Conservation (phyloP, 805 yeast genomes). For the Kazachstania viticola region DNA sequence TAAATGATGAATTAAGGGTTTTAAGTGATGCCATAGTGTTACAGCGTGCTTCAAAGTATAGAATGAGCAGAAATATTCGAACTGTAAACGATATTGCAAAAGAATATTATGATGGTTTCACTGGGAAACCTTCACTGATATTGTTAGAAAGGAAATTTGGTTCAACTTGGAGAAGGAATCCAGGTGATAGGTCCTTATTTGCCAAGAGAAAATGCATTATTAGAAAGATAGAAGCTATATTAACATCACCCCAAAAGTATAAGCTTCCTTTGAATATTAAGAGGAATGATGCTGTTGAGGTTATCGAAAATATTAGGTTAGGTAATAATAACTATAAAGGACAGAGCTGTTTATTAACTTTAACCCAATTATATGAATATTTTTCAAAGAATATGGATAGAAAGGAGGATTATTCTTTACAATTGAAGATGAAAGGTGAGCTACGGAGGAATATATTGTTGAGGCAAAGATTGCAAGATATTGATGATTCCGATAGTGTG, state of each 20-base stretch:
- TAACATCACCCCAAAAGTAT: slow-evolving; percentile 13
- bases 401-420: slow-evolving; percentile 14
- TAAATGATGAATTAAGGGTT: neutral
- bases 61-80: slow-evolving; percentile 16
- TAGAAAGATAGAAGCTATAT: slow-evolving; percentile 14
- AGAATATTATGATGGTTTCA: slow-evolving; percentile 22
- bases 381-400: slow-evolving; percentile 18
- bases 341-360: slow-evolving; percentile 10
- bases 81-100: slow-evolving; percentile 19
- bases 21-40: neutral
- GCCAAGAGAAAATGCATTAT: slow-evolving; percentile 21
- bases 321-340: slow-evolving; percentile 20
- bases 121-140: slow-evolving; percentile 19
- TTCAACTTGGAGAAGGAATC: slow-evolving; percentile 19
- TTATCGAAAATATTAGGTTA: slow-evolving; percentile 21
- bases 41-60: slow-evolving; percentile 8
- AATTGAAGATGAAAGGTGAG: slow-evolving; percentile 9
- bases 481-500: no score
- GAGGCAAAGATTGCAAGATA: slow-evolving; percentile 7
- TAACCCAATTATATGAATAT: slow-evolving; percentile 19
- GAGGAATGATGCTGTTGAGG: slow-evolving; percentile 14
- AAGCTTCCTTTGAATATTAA: slow-evolving; percentile 10
- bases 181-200: slow-evolving; percentile 20
- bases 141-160: slow-evolving; percentile 21
- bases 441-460: slow-evolving; percentile 10